phyloP scores from a whole-genome alignment of 352 stramenopile species.

The Phytopythium mirpurense region DNA sequence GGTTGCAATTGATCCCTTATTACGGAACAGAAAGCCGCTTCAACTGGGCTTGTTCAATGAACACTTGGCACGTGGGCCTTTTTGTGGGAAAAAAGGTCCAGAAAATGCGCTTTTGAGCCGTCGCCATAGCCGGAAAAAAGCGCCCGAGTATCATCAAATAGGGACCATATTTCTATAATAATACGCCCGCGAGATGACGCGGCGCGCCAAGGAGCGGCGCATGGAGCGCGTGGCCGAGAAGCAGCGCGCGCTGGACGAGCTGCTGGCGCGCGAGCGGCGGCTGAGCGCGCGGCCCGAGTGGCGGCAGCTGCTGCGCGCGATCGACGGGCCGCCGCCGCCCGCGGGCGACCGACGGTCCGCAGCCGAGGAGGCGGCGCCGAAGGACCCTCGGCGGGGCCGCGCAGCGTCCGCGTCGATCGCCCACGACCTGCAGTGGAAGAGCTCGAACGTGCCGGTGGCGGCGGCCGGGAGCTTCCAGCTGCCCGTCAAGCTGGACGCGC shows the following conservation, averaged over 20 bases:
- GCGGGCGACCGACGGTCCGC: neutral
- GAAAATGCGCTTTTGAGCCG: neutral
- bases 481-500: conserved; percentile 65
- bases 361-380: conserved; percentile 1
- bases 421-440: conserved; percentile 71
- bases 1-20: no score
- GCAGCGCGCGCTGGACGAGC: conserved; percentile 36
- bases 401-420: conserved; percentile 21
- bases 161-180: no score
- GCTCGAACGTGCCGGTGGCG: conserved; percentile 64
- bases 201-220: conserved; percentile 68
- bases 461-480: conserved; percentile 59
- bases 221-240: conserved; percentile 58
- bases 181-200: conserved; percentile 63
- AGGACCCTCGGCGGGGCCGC: neutral
- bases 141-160: no score
- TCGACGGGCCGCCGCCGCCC: conserved; percentile 31
- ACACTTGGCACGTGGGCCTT: conserved; percentile 1
- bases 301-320: conserved; percentile 47
- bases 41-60: no score
- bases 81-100: no score
- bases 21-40: no score
- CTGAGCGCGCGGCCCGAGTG: conserved; percentile 45
- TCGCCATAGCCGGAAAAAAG: neutral
- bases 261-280: conserved; percentile 25